phyloP scores from a whole-genome alignment of 2,329 filamentous ascomycete species.

The Aureobasidium sp. region DNA sequence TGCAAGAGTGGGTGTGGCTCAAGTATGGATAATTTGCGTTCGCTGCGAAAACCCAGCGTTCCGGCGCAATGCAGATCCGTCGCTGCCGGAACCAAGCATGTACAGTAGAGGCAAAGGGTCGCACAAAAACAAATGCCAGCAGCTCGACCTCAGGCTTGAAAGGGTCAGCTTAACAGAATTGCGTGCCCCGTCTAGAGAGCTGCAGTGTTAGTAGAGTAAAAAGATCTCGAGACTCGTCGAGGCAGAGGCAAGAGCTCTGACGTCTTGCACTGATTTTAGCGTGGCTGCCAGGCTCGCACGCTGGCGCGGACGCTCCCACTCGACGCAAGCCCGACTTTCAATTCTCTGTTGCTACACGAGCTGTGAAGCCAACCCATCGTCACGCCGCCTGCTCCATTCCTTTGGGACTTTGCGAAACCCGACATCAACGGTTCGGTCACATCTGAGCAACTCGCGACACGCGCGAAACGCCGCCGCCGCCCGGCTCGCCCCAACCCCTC shows the following conservation, averaged over 20 bases:
- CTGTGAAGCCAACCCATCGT: not conserved
- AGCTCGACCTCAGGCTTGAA: not conserved
- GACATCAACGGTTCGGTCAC: not conserved
- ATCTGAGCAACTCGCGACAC: not conserved
- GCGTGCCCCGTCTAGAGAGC: not conserved
- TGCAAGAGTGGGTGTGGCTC: not conserved
- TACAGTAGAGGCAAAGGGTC: not conserved
- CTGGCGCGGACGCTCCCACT: not conserved
- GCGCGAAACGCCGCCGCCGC: not conserved
- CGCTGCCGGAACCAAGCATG: not conserved
- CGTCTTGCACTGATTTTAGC: not conserved
- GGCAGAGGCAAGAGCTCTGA: not conserved
- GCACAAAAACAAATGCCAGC: not conserved
- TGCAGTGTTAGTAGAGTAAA: not conserved
- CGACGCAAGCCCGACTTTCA: not conserved
- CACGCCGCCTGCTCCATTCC: not conserved
- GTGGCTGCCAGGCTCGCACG: not conserved
- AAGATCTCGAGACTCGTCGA: not conserved
- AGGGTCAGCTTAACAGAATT: not conserved
- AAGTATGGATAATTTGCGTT: not conserved
- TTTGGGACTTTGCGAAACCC: not conserved
- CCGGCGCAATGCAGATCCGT: not conserved
- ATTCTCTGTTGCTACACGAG: slow-evolving; percentile 1
- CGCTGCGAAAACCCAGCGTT: not conserved
- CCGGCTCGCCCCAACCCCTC: slow-evolving; percentile 1